Base-by-base conservation (phyloP, 345 rosid genomes). In the Arabis hirsuta region DNA sequence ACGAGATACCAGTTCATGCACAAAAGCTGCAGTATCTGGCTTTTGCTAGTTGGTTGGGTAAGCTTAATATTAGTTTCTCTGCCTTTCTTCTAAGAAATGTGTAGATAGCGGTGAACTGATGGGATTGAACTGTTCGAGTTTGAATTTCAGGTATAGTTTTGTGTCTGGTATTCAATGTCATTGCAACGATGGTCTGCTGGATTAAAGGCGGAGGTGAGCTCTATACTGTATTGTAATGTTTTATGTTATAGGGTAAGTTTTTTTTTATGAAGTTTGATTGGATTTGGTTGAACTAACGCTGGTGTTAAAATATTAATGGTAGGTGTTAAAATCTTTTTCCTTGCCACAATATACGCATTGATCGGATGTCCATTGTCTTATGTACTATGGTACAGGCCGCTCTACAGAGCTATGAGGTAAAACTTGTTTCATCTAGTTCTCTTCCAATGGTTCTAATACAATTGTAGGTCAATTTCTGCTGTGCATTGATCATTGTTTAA, bases 21-120 rank as follows among this genome's bases (percentile, higher is more conserved):
- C 99, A 96, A 38, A 89, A 84, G 82, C 81, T 90, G 70, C 99
- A 96, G 78, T 96, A 96, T 80, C 83, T 96, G 69, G 99, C 99
- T 61, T 96, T 96, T 43, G 97, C 97, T 41, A 96, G 96, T 83
- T 96, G 98, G 99, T 85, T 96, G 77, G 99, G 99, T 92, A 74
- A 67, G 82, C 60, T 4, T 36, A 16, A 3, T 45, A n/a, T 7
- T 70, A 0, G 6, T 19, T 4, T 48, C 1, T 31, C 3, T 57
- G 47, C n/a, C 27, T 34, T 9, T n/a, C 22, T 9, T 6, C 6
- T 32, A 1, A 24, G 29, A 41, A 55, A 36, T 38, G 32, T 57
- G 7, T 42, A 7, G 34, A 4, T 4, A 46, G 36, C n/a, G 45
- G 9, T 69, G 32, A n/a, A 31, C 10, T 69, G 53, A 48, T 9